These are phyloP conservation scores for Dictyostelium brefeldianum DNA, from an alignment of 78 protist genomes.

Conservation along the genomic window DNA sequence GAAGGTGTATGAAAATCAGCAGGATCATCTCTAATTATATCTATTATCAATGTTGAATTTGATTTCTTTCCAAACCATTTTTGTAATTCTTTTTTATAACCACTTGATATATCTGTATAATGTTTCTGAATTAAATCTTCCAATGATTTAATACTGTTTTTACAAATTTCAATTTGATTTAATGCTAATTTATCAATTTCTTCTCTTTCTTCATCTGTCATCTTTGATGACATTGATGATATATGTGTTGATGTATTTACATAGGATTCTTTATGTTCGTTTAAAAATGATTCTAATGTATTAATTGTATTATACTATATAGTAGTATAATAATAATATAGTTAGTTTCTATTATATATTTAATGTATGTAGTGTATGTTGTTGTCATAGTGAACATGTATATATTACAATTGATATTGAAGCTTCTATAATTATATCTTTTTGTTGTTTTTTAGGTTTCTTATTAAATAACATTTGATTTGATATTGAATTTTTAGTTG, in stretches of 20 bases:
- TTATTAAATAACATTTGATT: background rate
- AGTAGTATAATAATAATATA: background rate
- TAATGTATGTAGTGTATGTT: background rate
- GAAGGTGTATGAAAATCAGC: background rate
- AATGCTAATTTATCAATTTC: conserved; percentile 30
- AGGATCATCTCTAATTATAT: conserved; percentile 53
- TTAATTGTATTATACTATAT: conserved; percentile 37
- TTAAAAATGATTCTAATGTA: conserved; percentile 3
- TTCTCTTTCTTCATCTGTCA: conserved; percentile 66
- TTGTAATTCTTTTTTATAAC: background rate
- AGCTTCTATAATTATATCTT: conserved; percentile 28
- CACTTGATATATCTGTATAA: conserved; percentile 5
- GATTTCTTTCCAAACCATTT: background rate
- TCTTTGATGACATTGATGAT: background rate
- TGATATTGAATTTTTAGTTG: background rate
- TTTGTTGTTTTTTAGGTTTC: conserved; percentile 14
- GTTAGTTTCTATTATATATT: background rate
- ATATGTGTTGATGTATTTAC: conserved; percentile 27
- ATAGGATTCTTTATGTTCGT: conserved; percentile 48
- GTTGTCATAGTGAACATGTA: too few relatives aligned
- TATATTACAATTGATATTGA: conserved; percentile 29
- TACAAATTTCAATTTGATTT: conserved; percentile 52
- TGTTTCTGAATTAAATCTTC: conserved; percentile 7
- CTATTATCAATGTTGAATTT: background rate
- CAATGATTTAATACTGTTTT: conserved; percentile 17